Percentiles rank a stretch among this genome's conserved stretches.
These are phyloP conservation scores for Pestalotiopsis sp. DNA, from an alignment of 2,329 filamentous ascomycete genomes.

Conservation along the genomic window DNA sequence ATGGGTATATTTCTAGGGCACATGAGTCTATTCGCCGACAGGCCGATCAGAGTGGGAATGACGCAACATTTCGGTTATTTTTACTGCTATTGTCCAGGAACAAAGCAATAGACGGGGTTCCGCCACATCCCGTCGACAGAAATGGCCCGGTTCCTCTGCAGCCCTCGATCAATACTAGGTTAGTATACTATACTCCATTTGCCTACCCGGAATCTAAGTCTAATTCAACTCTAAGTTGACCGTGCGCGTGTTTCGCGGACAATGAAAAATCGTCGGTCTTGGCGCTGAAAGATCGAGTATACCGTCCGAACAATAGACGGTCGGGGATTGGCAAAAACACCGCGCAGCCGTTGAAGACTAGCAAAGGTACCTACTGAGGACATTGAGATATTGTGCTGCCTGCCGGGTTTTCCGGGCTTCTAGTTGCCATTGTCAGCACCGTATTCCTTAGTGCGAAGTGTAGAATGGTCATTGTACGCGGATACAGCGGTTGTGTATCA, in stretches of 20 bases:
- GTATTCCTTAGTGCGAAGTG: too few relatives aligned
- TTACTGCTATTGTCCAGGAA: background rate
- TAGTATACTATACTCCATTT: background rate
- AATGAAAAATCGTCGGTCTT: background rate
- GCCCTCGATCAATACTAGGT: background rate
- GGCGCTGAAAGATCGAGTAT: background rate
- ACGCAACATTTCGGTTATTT: background rate
- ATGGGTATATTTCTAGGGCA: too few relatives aligned
- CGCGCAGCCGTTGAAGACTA: background rate
- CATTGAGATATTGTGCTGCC: too few relatives aligned
- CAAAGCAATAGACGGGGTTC: background rate
- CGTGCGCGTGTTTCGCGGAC: background rate
- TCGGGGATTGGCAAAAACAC: background rate
- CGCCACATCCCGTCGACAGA: background rate
- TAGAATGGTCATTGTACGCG: too few relatives aligned
- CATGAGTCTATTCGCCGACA: background rate
- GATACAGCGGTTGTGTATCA: too few relatives aligned
- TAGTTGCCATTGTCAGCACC: too few relatives aligned
- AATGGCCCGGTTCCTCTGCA: background rate
- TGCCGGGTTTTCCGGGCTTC: too few relatives aligned
- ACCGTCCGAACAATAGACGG: background rate
- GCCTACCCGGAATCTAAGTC: background rate
- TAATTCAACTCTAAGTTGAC: background rate
- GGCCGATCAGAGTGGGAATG: background rate
- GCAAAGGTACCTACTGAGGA: background rate